A percentile compares a stretch with the other conserved stretches of the same genome.
These are phyloP conservation scores for Collybia nuda DNA, from an alignment of 768 basidiomycete species.

Conservation along the genomic window DNA sequence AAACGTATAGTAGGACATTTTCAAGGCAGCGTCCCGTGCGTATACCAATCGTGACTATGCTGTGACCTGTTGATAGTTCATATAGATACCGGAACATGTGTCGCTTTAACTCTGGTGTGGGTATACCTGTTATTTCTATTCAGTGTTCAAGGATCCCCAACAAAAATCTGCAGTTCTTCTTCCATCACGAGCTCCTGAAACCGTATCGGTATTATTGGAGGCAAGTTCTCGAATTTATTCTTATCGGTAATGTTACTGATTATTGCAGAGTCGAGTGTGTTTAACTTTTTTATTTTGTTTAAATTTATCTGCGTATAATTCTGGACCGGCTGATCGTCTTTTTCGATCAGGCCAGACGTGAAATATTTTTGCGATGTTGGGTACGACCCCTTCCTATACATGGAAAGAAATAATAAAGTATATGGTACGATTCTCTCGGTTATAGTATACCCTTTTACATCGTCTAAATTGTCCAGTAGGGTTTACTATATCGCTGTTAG, in stretches of 20 bases:
- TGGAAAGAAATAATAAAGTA: slow-evolving; percentile 63
- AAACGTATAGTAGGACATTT: slow-evolving; percentile 1
- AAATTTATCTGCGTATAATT: background rate
- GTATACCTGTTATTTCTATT: slow-evolving; percentile 20
- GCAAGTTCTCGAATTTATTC: slow-evolving; percentile 21
- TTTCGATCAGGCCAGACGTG: slow-evolving; percentile 58
- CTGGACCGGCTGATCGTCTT: too few species aligned
- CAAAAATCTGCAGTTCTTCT: slow-evolving; percentile 64
- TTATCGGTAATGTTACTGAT: slow-evolving; percentile 4
- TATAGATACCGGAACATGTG: slow-evolving; percentile 91
- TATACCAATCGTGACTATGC: slow-evolving; percentile 11
- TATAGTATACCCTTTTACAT: background rate
- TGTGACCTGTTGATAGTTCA: background rate
- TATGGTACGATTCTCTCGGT: slow-evolving; percentile 32
- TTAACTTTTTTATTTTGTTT: too few species aligned
- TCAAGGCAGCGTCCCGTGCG: slow-evolving; percentile 73
- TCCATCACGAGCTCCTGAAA: slow-evolving; percentile 72
- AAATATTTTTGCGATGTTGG: slow-evolving; percentile 75
- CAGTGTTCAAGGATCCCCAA: slow-evolving; percentile 1
- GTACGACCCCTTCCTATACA: slow-evolving; percentile 80
- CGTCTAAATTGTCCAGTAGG: slow-evolving; percentile 33
- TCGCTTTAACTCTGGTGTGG: slow-evolving; percentile 87
- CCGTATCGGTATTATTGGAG: slow-evolving; percentile 86
- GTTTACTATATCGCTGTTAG: slow-evolving; percentile 77
- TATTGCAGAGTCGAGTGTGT: slow-evolving; percentile 69